A percentile compares a stretch with the other conserved stretches of the same genome.
Evolutionary conservation across 139 green algal genomes (phyloP).

Genomic region (Bryopsis sp.): DNA sequence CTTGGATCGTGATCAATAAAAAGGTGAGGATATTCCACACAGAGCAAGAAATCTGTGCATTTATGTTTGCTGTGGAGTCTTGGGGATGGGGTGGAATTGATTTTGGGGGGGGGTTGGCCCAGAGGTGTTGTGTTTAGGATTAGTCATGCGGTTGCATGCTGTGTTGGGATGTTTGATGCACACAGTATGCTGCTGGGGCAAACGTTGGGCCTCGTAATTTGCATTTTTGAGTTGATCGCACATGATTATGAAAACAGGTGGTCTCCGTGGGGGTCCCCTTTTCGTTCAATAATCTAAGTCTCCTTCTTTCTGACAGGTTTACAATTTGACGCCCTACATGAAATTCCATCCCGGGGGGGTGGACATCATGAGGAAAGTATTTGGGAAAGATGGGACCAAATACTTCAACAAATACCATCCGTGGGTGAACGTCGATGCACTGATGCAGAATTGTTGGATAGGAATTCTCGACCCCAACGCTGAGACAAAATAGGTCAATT

Average conservation of each 20-base stretch:
- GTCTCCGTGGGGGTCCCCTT: too few relatives aligned
- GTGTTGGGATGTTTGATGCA: not conserved
- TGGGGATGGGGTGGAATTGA: not conserved
- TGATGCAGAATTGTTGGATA: constrained; percentile 71
- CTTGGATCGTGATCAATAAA: constrained; percentile 79
- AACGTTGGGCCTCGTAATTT: not conserved
- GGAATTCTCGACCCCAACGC: constrained; percentile 32
- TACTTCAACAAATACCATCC: constrained; percentile 90
- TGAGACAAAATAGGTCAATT: not conserved
- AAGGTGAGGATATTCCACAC: constrained; percentile 61
- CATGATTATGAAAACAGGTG: not conserved
- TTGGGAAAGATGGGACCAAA: constrained; percentile 75
- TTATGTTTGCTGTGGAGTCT: not conserved
- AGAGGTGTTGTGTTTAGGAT: not conserved
- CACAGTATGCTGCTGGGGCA: not conserved
- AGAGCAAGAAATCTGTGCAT: too few relatives aligned
- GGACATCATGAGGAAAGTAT: constrained; percentile 53
- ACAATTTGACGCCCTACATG: constrained; percentile 79
- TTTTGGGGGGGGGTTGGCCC: not conserved
- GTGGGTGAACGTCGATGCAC: constrained; percentile 80
- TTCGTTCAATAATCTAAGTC: constrained; percentile 2
- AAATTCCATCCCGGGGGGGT: constrained; percentile 66
- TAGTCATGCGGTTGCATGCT: not conserved
- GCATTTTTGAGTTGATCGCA: not conserved
- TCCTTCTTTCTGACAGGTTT: constrained; percentile 41